Percentiles rank a stretch among this genome's conserved stretches.
Evolutionary conservation across 2,329 filamentous ascomycete species (phyloP).

Genomic region (Aphanoascus verrucosus): DNA sequence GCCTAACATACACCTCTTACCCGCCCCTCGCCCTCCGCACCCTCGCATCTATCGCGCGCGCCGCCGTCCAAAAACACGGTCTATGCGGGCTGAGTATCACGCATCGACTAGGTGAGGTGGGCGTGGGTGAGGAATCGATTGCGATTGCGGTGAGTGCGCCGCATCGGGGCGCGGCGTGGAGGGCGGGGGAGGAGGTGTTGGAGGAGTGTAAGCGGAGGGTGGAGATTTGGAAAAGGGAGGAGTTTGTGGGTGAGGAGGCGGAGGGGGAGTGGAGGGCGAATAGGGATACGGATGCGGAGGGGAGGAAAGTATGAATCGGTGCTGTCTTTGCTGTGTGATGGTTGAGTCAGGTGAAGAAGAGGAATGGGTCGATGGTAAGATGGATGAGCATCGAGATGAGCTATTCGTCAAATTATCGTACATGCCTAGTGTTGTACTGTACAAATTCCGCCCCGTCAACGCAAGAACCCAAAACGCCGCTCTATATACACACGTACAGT

Average conservation of each 20-base stretch:
- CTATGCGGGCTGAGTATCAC: constrained; percentile 67
- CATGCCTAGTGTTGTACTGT: neutral
- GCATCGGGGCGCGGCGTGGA: constrained; percentile 77
- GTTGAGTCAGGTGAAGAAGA: too few relatives aligned
- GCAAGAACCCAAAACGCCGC: neutral
- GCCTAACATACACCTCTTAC: constrained; percentile 38
- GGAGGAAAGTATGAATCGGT: constrained; percentile 17
- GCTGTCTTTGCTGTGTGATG: too few relatives aligned
- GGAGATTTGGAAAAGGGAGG: constrained; percentile 94
- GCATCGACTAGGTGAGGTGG: constrained; percentile 75
- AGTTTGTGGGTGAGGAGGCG: constrained; percentile 61
- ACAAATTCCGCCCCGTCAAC: neutral
- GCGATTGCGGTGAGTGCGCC: constrained; percentile 74
- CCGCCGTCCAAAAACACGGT: constrained; percentile 46
- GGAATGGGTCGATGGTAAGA: neutral
- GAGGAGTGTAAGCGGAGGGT: constrained; percentile 75
- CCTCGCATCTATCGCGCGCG: constrained; percentile 29
- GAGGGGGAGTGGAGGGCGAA: constrained; percentile 76
- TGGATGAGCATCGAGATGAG: neutral
- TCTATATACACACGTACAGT: constrained; percentile 1
- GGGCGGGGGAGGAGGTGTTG: constrained; percentile 75
- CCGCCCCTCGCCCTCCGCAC: constrained; percentile 35
- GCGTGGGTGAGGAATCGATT: constrained; percentile 87
- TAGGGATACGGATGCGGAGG: constrained; percentile 54
- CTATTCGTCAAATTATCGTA: neutral